phyloP scores from a whole-genome alignment of 495 filamentous ascomycete genomes.

The Penicillium lividum region DNA sequence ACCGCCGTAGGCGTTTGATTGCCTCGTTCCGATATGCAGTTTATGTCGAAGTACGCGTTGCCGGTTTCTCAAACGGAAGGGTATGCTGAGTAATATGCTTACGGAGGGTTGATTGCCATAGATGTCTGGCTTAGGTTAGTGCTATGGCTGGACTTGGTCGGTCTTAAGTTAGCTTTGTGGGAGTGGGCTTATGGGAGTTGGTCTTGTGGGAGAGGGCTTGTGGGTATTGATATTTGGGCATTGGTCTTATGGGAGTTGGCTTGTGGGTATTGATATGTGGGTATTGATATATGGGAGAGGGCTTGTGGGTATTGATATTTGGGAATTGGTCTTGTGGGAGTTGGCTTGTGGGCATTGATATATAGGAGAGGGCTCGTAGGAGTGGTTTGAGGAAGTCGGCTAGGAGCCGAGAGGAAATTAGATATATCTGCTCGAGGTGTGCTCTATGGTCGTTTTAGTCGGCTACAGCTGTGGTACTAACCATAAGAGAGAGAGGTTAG shows the following conservation, averaged over 20 bases:
- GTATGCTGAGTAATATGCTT: not conserved
- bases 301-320: not conserved
- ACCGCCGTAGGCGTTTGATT: not conserved
- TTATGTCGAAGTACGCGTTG: not conserved
- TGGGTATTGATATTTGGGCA: not conserved
- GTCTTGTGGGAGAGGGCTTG: not conserved
- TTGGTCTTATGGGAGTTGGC: not conserved
- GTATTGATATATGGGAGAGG: not conserved
- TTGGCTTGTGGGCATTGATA: not conserved
- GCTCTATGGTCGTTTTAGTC: not conserved
- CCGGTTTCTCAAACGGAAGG: not conserved
- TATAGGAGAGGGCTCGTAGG: not conserved
- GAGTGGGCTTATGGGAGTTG: slow-evolving; percentile 1
- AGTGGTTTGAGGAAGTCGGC: not conserved
- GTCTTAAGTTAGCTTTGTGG: slow-evolving; percentile 6
- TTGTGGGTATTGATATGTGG: not conserved
- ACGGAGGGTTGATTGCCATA: not conserved
- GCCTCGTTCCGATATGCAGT: not conserved
- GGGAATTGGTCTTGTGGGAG: not conserved
- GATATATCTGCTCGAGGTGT: slow-evolving; percentile 4
- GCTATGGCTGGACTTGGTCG: not conserved
- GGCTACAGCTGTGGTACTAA: not conserved
- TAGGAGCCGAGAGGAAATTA: not conserved
- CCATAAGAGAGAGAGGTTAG: not conserved
- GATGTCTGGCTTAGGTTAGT: slow-evolving; percentile 2